Evolutionary conservation across 768 basidiomycete species (phyloP), one percentile per base, ranked within the genome.

Genomic region (Termitomyces sp.): DNA sequence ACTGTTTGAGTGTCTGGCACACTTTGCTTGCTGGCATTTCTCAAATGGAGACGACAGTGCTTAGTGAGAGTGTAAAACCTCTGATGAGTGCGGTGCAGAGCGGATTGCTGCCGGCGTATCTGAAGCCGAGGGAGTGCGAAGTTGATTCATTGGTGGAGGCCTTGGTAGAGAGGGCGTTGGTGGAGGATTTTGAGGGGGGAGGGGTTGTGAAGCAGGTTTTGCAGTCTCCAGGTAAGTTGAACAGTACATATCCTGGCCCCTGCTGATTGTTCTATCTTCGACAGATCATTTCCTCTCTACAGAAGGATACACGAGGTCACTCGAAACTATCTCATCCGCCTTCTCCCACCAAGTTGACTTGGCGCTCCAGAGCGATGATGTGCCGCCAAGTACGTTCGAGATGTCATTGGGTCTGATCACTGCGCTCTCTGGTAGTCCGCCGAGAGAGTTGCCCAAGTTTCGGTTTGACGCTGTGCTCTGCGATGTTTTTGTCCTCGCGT

Each of bases 401-500:
- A 60, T 70, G 2, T 63, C 72, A 4, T 61, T 82, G 6, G 65
- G 71, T 14, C 66, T 82, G 20, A 66, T 83, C 10, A 62, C 70
- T n/a, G 64, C 67, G 9, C 62, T 75, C 5, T 68, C 74, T 55
- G 52, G 66, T 12, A 49, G 63, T 53, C 67, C 64, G 12, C 64
- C 70, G 56, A 29, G 51, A 40, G 17, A 50, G 53, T 17, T 67
- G 29, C 61, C 65, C 0, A 53, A 63, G 38, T 57, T 61, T 5
- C 34, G 57, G 3, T 56, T 71, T 37, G 65, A 68, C 17, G 37
- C 65, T 1, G 61, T 83, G 37, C 57, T 84, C 10, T 79, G 80
- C 0, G 71, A 79, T 51, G 59, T 86, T 6, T 86, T 83, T 65
- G 63, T 83, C 8, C 75, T 82, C 25, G 81, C 75, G 2, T 77